A percentile compares a stretch with the other conserved stretches of the same genome.
phyloP scores from a whole-genome alignment of 2,329 filamentous ascomycete genomes.

The Apiospora kogelbergensis region DNA sequence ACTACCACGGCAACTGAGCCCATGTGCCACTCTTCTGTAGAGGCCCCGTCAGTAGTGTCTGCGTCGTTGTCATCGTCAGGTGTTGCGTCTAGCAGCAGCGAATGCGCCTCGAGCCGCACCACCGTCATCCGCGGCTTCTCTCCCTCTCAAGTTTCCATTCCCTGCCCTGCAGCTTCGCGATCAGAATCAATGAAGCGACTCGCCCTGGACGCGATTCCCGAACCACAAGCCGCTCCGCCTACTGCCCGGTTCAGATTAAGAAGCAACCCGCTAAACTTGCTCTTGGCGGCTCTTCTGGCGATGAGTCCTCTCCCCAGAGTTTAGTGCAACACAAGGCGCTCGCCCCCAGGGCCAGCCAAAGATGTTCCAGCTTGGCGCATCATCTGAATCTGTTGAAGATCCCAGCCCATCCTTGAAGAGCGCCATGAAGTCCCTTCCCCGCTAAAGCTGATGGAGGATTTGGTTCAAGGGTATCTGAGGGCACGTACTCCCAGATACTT shows the following conservation, averaged over 20 bases:
- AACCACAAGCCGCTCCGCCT: too few relatives aligned
- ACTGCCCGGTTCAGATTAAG: too few relatives aligned
- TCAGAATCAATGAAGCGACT: too few relatives aligned
- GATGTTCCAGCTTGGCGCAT: too few relatives aligned
- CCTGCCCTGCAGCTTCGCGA: too few relatives aligned
- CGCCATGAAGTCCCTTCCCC: too few relatives aligned
- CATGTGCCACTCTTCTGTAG: conserved; percentile 22
- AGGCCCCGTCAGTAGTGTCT: background rate
- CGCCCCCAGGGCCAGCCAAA: conserved; percentile 33
- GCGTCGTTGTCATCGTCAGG: conserved; percentile 2
- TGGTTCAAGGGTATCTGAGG: too few relatives aligned
- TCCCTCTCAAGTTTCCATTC: conserved; percentile 66
- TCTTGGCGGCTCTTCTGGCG: conserved; percentile 76
- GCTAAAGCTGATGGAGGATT: too few relatives aligned
- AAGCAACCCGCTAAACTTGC: too few relatives aligned
- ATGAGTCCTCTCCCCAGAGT: conserved; percentile 69
- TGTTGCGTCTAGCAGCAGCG: conserved; percentile 48
- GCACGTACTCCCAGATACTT: too few relatives aligned
- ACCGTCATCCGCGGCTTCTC: conserved; percentile 87
- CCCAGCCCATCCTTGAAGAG: conserved; percentile 68
- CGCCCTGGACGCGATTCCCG: too few relatives aligned
- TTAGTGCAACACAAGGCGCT: conserved; percentile 41
- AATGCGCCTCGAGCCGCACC: conserved; percentile 30
- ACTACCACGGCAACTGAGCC: conserved; percentile 31
- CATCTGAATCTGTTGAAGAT: too few relatives aligned